Evolutionary conservation across 2,329 filamentous ascomycete species (phyloP), one percentile per base, ranked within the genome.

Genomic region (Xylaria sp.): DNA sequence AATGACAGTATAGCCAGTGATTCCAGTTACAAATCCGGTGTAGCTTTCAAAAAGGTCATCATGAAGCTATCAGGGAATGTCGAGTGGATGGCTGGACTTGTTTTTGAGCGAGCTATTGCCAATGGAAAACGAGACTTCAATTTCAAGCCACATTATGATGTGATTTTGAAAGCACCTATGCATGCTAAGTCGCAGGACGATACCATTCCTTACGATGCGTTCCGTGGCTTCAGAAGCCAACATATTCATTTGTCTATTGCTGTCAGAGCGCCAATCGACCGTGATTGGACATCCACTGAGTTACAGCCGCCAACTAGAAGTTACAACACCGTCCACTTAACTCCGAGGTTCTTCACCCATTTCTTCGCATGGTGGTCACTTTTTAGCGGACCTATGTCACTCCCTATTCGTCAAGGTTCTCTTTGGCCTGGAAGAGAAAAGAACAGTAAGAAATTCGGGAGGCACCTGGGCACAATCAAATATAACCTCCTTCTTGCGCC

Each of bases 1-100:
- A 83, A 86, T 55, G 88, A 89, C 60, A 91, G 86, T 72, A 83
- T 89, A 37, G 83, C 87, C 1, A 88, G 86, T 60, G 87, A 88
- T 16, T 91, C 90, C 68, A 90, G 86, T 72, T 85, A 87, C 75
- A 92, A 90, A 74, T 88, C 91, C 42, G 90, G 91, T 1, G 92
- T 94, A n/a, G 86, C 91, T 0, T 99, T 99, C 85, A 97, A 97
- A 81, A 99, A 99, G 81, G 96, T 98, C 3, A 89, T 97, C 60
- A 98, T 99, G 95, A 99, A 99, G 81, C 86, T 99, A 13, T 98
- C 96, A 3, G 96, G 96, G 16, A 97, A 96, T 76, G 96, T 99
- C 0, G 92, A 93, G 79, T 98, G 94, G 93, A 87, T 95, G 77
- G 91, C 92, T 16, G 97, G 96, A 0, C 84, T 99, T 47, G 93